A percentile compares a stretch with the other conserved stretches of the same genome.
Evolutionary conservation across 225 moss, liverwort and hornwort genomes (phyloP).

Genomic region (Ulota crispa): DNA sequence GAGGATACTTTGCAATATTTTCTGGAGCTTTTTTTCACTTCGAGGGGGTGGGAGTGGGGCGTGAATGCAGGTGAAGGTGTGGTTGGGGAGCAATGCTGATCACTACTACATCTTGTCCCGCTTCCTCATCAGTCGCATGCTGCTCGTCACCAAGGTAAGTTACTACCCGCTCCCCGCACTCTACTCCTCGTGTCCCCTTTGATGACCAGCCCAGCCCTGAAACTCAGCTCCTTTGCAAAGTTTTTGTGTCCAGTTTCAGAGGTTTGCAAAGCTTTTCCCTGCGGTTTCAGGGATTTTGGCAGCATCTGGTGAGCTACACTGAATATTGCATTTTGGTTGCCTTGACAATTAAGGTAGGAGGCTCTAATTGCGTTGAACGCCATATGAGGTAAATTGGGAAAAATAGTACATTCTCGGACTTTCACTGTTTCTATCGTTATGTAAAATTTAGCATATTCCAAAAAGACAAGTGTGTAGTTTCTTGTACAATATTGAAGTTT

Average conservation of each 20-base stretch:
- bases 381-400: too few species aligned
- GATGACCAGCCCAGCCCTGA: not conserved
- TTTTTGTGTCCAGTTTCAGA: not conserved
- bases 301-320: not conserved
- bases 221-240: not conserved
- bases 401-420: too few species aligned
- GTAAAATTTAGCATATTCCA: too few species aligned
- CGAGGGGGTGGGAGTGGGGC: not conserved
- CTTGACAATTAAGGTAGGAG: too few species aligned
- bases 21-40: not conserved
- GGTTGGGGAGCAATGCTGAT: slow-evolving; percentile 89
- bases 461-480: too few species aligned
- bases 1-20: not conserved
- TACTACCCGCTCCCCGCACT: not conserved
- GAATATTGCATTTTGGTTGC: not conserved
- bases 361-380: too few species aligned
- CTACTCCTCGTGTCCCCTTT: not conserved
- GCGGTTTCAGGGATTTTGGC: not conserved
- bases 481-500: too few species aligned
- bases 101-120: slow-evolving; percentile 94
- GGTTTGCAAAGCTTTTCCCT: too few species aligned
- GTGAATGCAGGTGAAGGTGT: slow-evolving; percentile 77
- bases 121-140: slow-evolving; percentile 94
- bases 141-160: slow-evolving; percentile 87
- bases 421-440: too few species aligned